phyloP scores from a whole-genome alignment of 192 early-diverging fungal genomes.

The Coemansia sp. region DNA sequence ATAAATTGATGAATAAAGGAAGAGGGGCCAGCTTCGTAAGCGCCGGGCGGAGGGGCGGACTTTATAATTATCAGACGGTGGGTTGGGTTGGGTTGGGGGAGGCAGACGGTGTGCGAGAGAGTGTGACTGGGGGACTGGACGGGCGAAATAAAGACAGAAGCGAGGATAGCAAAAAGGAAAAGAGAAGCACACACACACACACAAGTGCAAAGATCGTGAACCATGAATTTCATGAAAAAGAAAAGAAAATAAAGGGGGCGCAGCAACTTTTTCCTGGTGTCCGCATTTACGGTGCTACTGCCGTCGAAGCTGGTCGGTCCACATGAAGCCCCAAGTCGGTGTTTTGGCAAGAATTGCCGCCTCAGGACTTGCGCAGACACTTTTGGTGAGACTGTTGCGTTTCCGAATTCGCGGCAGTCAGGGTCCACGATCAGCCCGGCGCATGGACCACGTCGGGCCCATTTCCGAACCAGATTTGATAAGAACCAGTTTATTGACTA shows the following conservation, averaged over 20 bases:
- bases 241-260: slow-evolving; percentile 4
- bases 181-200: background rate
- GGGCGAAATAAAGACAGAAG: background rate
- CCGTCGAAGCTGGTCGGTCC: background rate
- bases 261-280: background rate
- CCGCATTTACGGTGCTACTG: background rate
- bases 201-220: background rate
- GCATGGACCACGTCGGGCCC: background rate
- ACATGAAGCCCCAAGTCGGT: background rate
- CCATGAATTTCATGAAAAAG: background rate
- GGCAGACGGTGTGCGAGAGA: background rate
- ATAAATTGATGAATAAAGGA: background rate
- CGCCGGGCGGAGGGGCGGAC: background rate
- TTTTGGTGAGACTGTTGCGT: background rate
- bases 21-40: background rate
- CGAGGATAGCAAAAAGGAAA: background rate
- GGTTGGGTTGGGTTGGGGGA: background rate
- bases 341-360: background rate
- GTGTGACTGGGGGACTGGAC: background rate
- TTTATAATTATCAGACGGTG: background rate
- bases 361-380: too few relatives aligned
- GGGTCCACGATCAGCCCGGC: background rate
- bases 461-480: background rate
- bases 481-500: background rate
- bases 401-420: background rate